A percentile compares a stretch with the other conserved stretches of the same genome.
These are phyloP conservation scores for Limonium bicolor DNA, from an alignment of 148 eudicot genomes.

Conservation along the genomic window DNA sequence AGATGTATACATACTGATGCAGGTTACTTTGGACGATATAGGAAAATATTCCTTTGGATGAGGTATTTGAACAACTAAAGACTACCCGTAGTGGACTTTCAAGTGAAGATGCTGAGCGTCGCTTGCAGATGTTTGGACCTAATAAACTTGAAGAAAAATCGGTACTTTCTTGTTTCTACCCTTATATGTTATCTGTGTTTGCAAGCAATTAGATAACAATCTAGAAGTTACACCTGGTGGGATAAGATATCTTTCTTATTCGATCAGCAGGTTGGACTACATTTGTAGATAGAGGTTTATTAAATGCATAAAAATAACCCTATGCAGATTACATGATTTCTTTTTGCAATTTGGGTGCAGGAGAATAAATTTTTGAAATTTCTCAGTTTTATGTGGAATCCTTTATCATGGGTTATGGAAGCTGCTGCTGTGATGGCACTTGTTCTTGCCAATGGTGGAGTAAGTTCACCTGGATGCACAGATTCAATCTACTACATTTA, in stretches of 20 bases:
- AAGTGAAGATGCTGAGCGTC: slow-evolving; percentile 36
- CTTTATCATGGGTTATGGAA: slow-evolving; percentile 80
- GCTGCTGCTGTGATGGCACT: slow-evolving; percentile 77
- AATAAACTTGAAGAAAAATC: slow-evolving; percentile 67
- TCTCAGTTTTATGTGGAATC: slow-evolving; percentile 84
- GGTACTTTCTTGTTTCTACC: slow-evolving; percentile 27
- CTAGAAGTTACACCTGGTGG: too few relatives aligned
- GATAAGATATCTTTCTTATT: too few relatives aligned
- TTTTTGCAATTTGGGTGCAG: slow-evolving; percentile 18
- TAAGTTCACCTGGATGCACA: slow-evolving; percentile 30
- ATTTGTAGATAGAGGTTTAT: neutral
- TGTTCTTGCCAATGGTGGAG: slow-evolving; percentile 71
- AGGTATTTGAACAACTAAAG: slow-evolving; percentile 44
- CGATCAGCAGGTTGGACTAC: too few relatives aligned
- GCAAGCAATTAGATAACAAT: too few relatives aligned
- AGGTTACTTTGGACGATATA: slow-evolving; percentile 14
- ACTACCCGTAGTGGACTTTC: slow-evolving; percentile 40
- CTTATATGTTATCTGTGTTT: too few relatives aligned
- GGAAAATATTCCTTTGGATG: slow-evolving; percentile 49
- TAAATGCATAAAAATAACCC: too few relatives aligned
- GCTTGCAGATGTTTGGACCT: slow-evolving; percentile 50
- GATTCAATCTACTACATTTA: too few relatives aligned
- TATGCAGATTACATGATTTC: too few relatives aligned
- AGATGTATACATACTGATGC: neutral
- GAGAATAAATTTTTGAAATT: slow-evolving; percentile 64